These are phyloP conservation scores for Aspergillus uvarum DNA, from an alignment of 2,329 filamentous ascomycete species.

Conservation along the genomic window DNA sequence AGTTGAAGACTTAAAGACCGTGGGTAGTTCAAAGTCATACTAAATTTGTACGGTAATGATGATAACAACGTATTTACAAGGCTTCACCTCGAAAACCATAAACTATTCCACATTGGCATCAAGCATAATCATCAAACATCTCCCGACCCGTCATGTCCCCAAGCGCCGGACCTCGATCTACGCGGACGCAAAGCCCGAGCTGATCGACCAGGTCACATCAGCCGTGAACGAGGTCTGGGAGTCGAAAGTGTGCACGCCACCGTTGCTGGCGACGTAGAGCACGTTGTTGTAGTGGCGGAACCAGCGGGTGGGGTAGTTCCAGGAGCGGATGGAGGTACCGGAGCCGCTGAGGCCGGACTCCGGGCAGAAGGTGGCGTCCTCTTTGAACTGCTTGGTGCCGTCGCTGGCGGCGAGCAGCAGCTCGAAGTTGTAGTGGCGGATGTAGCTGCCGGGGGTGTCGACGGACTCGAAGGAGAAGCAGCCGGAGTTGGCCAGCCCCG, in stretches of 20 bases:
- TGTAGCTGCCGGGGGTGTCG: constrained; percentile 59
- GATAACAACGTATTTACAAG: not conserved
- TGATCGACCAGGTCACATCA: constrained; percentile 55
- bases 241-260: constrained; percentile 58
- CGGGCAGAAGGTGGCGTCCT: constrained; percentile 65
- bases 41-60: not conserved
- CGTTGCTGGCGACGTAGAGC: constrained; percentile 54
- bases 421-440: constrained; percentile 57
- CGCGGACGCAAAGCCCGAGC: constrained; percentile 45
- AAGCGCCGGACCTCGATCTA: not conserved
- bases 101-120: not conserved
- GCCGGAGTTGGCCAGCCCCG: constrained; percentile 56
- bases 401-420: constrained; percentile 55
- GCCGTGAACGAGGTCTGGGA: constrained; percentile 50
- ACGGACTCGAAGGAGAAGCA: constrained; percentile 63
- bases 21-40: too few species aligned
- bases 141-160: not conserved
- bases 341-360: constrained; percentile 52
- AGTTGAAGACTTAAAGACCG: too few species aligned
- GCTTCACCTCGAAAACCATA: too few species aligned
- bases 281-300: constrained; percentile 55
- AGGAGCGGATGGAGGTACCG: constrained; percentile 56
- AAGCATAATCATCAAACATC: not conserved
- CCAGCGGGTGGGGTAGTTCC: constrained; percentile 61
- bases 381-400: constrained; percentile 55